Conservation (phyloP, 192 early-diverging fungal species). For the Coemansia sp. region DNA sequence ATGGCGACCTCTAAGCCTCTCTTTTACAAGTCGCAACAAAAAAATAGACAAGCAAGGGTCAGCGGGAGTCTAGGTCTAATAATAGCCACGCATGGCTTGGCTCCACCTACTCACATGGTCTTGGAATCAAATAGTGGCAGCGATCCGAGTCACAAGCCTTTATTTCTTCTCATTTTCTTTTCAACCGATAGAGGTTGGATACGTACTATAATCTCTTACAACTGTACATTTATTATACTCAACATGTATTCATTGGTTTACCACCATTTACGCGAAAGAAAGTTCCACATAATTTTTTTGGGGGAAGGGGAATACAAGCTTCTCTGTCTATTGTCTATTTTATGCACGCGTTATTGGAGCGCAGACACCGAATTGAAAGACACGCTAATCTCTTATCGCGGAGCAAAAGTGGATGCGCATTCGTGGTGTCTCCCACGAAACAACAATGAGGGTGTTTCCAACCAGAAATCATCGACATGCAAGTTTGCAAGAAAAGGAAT, state of each 20-base stretch:
- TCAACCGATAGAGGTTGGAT: neutral
- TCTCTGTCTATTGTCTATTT: neutral
- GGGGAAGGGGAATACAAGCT: neutral
- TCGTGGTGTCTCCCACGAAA: neutral
- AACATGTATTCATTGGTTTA: neutral
- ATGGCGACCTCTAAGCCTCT: conserved; percentile 19
- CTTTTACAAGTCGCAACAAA: neutral
- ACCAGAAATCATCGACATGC: neutral
- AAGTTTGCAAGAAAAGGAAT: neutral
- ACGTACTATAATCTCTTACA: neutral
- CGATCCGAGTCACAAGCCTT: neutral
- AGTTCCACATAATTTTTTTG: neutral
- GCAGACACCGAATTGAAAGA: conserved; percentile 4
- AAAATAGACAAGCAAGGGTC: neutral
- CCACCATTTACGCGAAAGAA: neutral
- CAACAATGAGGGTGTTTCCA: neutral
- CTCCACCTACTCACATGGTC: neutral
- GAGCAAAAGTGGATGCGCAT: neutral
- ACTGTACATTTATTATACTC: neutral
- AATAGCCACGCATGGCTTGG: conserved; percentile 7
- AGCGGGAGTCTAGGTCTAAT: neutral
- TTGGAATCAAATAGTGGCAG: neutral
- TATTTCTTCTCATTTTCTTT: neutral
- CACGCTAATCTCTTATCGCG: neutral
- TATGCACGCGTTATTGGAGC: conserved; percentile 8